Base-by-base conservation (phyloP, 164 flowering plant species). In the Stephania cephalantha region DNA sequence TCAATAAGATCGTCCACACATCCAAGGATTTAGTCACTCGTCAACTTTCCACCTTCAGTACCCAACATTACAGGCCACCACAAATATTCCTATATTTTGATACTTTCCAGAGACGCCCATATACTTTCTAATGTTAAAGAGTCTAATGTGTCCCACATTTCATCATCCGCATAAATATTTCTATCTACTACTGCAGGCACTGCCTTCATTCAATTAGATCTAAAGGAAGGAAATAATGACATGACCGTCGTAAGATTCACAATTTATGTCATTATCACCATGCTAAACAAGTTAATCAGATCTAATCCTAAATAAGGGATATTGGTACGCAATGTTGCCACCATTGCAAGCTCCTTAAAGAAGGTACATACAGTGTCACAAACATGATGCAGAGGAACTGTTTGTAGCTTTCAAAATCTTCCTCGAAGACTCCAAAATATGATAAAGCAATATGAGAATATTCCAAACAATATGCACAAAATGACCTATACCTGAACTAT, bases 401-500 rank as follows among this genome's bases (percentile, higher is more conserved):
- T 58, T 58, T 58, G n/a, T 6, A 58, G 64, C 11, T 58, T 58
- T 58, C 6, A 58, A 58, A 35, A 35, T 35, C 4, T 35, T 35
- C 42, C 64, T n/a, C n/a, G 6, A 15, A 5, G 18, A 3, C 64
- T 58, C 64, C 64, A 15, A 6, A n/a, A 5, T n/a, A 58, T 58
- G 18, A 58, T 18, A 1, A 15, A 15, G 20, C 64, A 58, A 15
- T 18, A 30, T 9, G 30, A 58, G 74, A 58, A 6, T 22, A 65
- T 65, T 65, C 30, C 30, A 22, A 65, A 65, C 68, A 71, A 29
- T 31, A 35, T 68, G 20, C 31, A 6, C 70, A 35, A 5, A 2
- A 50, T 50, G 8, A 42, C 20, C 31, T 22, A 30, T 58, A 69
- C n/a, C 46, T 31, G 90, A 72, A 92, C 79, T 81, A 90, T 89